Percentiles rank a stretch among this genome's conserved stretches.
Conservation (phyloP, 2,329 filamentous ascomycete species). For the Bipolaris sorokiniana region DNA sequence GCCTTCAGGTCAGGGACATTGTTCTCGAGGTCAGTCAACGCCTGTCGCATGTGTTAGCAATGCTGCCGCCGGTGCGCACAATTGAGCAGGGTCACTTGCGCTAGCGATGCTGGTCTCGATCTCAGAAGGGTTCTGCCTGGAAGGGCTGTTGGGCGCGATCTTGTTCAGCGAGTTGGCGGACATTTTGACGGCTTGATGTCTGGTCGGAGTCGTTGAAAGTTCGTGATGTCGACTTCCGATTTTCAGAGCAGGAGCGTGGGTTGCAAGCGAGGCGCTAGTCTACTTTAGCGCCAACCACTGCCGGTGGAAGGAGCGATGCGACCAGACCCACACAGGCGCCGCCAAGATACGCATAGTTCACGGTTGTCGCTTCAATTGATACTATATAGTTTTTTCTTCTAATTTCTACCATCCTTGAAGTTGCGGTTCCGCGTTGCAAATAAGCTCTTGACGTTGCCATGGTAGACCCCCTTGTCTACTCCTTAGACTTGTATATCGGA, state of each 20-base stretch:
- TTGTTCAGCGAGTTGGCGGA: slow-evolving; percentile 78
- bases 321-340: not conserved
- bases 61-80: slow-evolving; percentile 8
- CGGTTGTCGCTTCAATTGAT: not conserved
- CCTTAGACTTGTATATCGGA: not conserved
- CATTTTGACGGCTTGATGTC: slow-evolving; percentile 60
- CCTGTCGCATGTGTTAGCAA: slow-evolving; percentile 31
- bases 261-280: slow-evolving; percentile 14
- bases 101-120: slow-evolving; percentile 95
- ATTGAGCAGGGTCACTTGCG: slow-evolving; percentile 60
- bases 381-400: not conserved
- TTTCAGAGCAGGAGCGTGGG: slow-evolving; percentile 8
- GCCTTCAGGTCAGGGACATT: slow-evolving; percentile 98
- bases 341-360: not conserved
- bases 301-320: not conserved
- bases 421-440: too few relatives aligned
- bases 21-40: slow-evolving; percentile 98
- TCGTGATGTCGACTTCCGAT: slow-evolving; percentile 10
- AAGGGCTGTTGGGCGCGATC: slow-evolving; percentile 97
- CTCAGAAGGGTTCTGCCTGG: slow-evolving; percentile 94
- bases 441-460: too few relatives aligned
- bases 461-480: not conserved
- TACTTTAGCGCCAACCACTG: slow-evolving; percentile 6
- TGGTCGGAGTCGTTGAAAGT: slow-evolving; percentile 36
- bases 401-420: not conserved